A percentile compares a stretch with the other conserved stretches of the same genome.
phyloP scores from a whole-genome alignment of 2,329 filamentous ascomycete genomes.

The Claviceps sp. region DNA sequence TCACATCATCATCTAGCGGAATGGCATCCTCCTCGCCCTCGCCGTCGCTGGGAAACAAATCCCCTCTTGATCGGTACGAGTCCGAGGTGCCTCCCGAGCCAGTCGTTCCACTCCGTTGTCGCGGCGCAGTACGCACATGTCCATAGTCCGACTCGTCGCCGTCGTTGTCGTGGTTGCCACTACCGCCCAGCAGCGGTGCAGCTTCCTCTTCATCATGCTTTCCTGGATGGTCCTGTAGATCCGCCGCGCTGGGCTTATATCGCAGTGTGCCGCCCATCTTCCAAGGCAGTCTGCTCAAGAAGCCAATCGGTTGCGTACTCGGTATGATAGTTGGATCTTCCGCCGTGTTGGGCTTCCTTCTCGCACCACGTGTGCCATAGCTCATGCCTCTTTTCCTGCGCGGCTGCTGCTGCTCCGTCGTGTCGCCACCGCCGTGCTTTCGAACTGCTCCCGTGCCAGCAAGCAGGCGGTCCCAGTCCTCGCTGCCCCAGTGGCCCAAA shows the following conservation, averaged over 20 bases:
- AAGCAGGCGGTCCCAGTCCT: conserved; percentile 74
- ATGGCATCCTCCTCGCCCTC: conserved; percentile 85
- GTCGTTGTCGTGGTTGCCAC: conserved; percentile 14
- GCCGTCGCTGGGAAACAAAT: conserved; percentile 78
- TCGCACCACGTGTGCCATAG: conserved; percentile 57
- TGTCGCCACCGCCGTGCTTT: conserved; percentile 18
- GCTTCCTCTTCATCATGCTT: conserved; percentile 40
- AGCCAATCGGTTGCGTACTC: conserved; percentile 72
- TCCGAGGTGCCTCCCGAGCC: conserved; percentile 72
- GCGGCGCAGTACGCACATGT: conserved; percentile 16
- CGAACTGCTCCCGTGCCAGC: conserved; percentile 48
- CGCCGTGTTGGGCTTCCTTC: conserved; percentile 33
- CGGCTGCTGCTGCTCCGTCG: conserved; percentile 56
- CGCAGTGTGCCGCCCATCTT: conserved; percentile 68
- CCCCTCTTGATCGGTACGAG: conserved; percentile 75
- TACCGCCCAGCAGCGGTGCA: conserved; percentile 49
- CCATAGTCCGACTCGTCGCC: conserved; percentile 18
- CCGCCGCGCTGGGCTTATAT: conserved; percentile 84
- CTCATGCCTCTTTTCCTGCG: conserved; percentile 72
- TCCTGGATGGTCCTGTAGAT: conserved; percentile 76
- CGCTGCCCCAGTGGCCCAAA: conserved; percentile 60
- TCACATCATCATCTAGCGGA: conserved; percentile 86
- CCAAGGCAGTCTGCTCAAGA: conserved; percentile 72
- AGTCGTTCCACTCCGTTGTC: conserved; percentile 61
- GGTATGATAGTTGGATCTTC: conserved; percentile 85